Base-by-base conservation (phyloP, 805 yeast species). In the Komagataella kurtzmanii region DNA sequence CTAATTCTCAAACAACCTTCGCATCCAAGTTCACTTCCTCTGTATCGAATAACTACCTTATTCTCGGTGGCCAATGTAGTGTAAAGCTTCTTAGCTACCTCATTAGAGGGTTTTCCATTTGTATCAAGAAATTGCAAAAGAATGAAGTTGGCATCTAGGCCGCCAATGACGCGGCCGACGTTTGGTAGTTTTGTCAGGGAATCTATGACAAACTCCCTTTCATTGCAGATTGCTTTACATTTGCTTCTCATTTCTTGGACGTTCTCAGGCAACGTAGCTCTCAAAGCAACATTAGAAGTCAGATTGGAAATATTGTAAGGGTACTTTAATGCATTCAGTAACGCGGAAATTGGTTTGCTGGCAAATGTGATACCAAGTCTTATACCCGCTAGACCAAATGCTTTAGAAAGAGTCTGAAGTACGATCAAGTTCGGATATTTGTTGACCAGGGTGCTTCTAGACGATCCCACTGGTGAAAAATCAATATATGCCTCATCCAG, bases 401-500 rank as follows among this genome's bases (percentile, higher is more conserved):
- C 84, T 63, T 93, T 93, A 17, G 97, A 89, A 45, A 93, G 67
- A 0, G 99, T 93, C 67, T 93, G 99, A 65, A 90, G 70, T 10
- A 88, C 96, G 17, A 86, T 89, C 51, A 93, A 69, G 61, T 89
- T 87, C 24, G 90, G 90, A 66, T 83, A 80, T 59, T 83, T 75
- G 64, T 81, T 88, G 2, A 89, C 98, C 55, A 85, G 70, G 1
- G 95, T 85, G 7, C 89, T 75, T 57, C 82, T 64, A 0, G 97
- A 87, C 7, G 85, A 75, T 10, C 85, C 87, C 17, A 68, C 58
- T 19, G 81, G 73, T 3, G 88, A 64, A 64, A 93, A 93, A 64
- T 93, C 99, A 51, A 93, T 78, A 64, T 93, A 93, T 0, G 99
- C 99, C 67, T 93, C 99, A 66, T 93, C 99, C 1, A 88, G 81